phyloP scores from a whole-genome alignment of 768 basidiomycete species.

The Termitomyces sp. region DNA sequence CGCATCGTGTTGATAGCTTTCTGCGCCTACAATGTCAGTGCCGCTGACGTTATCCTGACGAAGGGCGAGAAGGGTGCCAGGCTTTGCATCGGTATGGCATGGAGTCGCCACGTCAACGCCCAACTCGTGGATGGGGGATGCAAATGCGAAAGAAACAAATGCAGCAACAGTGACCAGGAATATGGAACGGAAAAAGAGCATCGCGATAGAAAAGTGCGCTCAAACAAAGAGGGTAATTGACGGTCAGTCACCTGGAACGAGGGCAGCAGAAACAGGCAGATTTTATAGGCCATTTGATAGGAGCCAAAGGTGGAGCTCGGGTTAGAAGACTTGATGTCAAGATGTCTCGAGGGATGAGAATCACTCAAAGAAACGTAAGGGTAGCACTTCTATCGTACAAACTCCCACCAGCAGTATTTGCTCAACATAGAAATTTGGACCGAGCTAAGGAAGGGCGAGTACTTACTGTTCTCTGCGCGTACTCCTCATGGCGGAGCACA shows the following conservation, averaged over 20 bases:
- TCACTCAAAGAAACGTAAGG: not conserved
- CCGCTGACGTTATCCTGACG: not conserved
- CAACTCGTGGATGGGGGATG: not conserved
- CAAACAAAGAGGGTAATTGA: not conserved
- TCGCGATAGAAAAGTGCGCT: not conserved
- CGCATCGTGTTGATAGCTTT: not conserved
- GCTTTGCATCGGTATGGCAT: too few relatives aligned
- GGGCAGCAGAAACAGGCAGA: not conserved
- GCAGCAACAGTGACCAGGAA: not conserved
- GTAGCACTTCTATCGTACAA: not conserved
- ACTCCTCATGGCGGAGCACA: not conserved
- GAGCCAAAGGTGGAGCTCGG: not conserved
- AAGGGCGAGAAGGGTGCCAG: not conserved
- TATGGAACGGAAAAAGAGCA: not conserved
- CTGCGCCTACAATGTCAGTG: not conserved
- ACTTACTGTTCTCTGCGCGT: not conserved
- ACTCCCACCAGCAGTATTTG: not conserved
- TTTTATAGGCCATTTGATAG: not conserved
- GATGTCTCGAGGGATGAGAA: not conserved
- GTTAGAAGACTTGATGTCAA: not conserved
- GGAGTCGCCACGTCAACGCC: not conserved
- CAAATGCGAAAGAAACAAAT: not conserved
- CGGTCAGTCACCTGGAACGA: not conserved
- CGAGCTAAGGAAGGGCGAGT: not conserved
- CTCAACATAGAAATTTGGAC: not conserved